phyloP scores from a whole-genome alignment of 2,329 filamentous ascomycete species.

The Venturia carpophila region DNA sequence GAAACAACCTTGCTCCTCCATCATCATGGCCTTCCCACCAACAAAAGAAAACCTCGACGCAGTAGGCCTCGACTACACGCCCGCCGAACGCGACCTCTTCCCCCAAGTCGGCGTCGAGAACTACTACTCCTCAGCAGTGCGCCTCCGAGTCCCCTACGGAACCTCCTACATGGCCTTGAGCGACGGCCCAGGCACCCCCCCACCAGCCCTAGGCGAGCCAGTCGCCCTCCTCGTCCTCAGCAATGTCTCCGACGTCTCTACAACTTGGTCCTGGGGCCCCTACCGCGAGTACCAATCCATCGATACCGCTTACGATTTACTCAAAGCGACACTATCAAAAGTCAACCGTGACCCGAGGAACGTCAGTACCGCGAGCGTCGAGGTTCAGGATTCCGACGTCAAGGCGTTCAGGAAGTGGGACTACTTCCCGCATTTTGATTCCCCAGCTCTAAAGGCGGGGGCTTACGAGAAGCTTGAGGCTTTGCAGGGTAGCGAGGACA shows the following conservation, averaged over 20 bases:
- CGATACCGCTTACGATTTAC: slow-evolving; percentile 24
- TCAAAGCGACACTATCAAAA: slow-evolving; percentile 28
- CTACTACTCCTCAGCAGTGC: slow-evolving; percentile 31
- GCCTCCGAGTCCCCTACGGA: slow-evolving; percentile 30
- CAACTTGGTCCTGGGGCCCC: slow-evolving; percentile 33
- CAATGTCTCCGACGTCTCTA: slow-evolving; percentile 27
- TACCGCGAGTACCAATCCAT: slow-evolving; percentile 28
- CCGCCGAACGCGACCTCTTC: slow-evolving; percentile 30
- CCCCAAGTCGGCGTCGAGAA: slow-evolving; percentile 29
- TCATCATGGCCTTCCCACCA: slow-evolving; percentile 33
- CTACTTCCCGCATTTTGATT: slow-evolving; percentile 33
- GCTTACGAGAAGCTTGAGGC: slow-evolving; percentile 28
- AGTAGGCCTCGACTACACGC: slow-evolving; percentile 29
- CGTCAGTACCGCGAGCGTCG: slow-evolving; percentile 22
- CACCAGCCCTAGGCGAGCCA: slow-evolving; percentile 29
- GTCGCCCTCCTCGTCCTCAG: slow-evolving; percentile 30
- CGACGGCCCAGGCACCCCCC: slow-evolving; percentile 24
- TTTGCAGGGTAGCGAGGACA: slow-evolving; percentile 32
- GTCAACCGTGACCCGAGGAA: slow-evolving; percentile 34
- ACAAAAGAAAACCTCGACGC: slow-evolving; percentile 29
- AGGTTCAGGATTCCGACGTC: slow-evolving; percentile 25
- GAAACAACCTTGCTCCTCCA: slow-evolving; percentile 28
- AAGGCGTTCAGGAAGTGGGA: slow-evolving; percentile 33
- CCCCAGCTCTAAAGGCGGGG: slow-evolving; percentile 25
- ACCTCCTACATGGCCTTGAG: slow-evolving; percentile 30